These are phyloP conservation scores for Phytophthora fragariae DNA, from an alignment of 352 stramenopile genomes.

Conservation along the genomic window DNA sequence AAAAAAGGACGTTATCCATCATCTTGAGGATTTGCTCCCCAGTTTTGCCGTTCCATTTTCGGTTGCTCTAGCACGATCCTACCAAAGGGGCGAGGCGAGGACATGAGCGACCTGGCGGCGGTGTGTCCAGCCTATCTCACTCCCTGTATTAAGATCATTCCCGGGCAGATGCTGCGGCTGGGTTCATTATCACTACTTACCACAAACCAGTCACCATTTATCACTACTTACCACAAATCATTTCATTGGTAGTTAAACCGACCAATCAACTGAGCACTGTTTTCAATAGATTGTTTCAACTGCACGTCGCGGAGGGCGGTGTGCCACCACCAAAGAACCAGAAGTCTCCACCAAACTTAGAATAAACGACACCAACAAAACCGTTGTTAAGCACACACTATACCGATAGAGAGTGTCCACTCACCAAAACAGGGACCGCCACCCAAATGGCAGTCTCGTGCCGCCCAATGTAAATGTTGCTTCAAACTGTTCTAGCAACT, in stretches of 20 bases:
- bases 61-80: constrained; percentile 3
- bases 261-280: too few relatives aligned
- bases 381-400: neutral
- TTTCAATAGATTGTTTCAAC: too few relatives aligned
- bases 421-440: neutral
- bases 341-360: neutral
- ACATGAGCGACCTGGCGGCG: too few relatives aligned
- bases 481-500: neutral
- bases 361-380: neutral
- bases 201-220: too few relatives aligned
- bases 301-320: too few relatives aligned
- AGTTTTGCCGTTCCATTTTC: constrained; percentile 6
- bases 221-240: too few relatives aligned
- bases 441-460: neutral
- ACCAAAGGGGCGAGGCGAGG: too few relatives aligned
- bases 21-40: neutral
- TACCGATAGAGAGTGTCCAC: neutral
- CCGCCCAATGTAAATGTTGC: neutral
- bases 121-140: too few relatives aligned
- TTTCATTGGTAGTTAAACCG: too few relatives aligned
- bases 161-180: too few relatives aligned
- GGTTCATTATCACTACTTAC: too few relatives aligned
- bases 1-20: neutral
- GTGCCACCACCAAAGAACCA: neutral
- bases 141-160: too few relatives aligned